Evolutionary conservation across 371 early-diverging fungal species (phyloP).

Genomic region (Actinomucor elegans): DNA sequence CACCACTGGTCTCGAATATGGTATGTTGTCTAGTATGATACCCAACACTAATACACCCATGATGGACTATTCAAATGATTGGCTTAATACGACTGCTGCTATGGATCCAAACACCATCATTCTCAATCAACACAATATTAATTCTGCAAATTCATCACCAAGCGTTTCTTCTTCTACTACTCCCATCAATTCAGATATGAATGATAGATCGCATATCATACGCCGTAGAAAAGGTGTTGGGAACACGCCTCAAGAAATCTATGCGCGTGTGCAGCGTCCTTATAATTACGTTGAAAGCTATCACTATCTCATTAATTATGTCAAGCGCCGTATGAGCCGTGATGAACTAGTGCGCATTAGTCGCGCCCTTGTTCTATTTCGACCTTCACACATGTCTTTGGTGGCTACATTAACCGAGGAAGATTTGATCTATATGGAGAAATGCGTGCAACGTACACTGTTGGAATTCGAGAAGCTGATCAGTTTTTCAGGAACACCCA

Average conservation of each 20-base stretch:
- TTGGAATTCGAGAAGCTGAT: slow-evolving; percentile 87
- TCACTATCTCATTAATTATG: slow-evolving; percentile 71
- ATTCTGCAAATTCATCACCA: slow-evolving; percentile 6
- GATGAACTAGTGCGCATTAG: slow-evolving; percentile 78
- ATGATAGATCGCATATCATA: neutral
- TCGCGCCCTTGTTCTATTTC: slow-evolving; percentile 76
- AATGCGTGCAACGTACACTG: slow-evolving; percentile 84
- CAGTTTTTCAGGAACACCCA: slow-evolving; percentile 84
- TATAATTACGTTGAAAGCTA: slow-evolving; percentile 83
- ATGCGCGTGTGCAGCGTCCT: slow-evolving; percentile 67
- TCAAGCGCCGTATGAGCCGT: slow-evolving; percentile 76
- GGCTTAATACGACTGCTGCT: neutral
- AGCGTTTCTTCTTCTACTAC: slow-evolving; percentile 6
- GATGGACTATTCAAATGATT: too few species aligned
- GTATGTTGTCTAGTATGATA: slow-evolving; percentile 78
- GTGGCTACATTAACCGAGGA: slow-evolving; percentile 82
- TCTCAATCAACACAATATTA: slow-evolving; percentile 2
- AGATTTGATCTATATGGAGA: slow-evolving; percentile 86
- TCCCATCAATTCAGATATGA: neutral
- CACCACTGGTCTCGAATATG: slow-evolving; percentile 75
- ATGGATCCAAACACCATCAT: slow-evolving; percentile 7
- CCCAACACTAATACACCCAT: neutral
- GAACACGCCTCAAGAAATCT: slow-evolving; percentile 62
- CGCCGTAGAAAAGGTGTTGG: slow-evolving; percentile 31
- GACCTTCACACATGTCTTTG: slow-evolving; percentile 83